Conservation (phyloP, 2,329 filamentous ascomycete genomes). For the Metarhizium brunneum region DNA sequence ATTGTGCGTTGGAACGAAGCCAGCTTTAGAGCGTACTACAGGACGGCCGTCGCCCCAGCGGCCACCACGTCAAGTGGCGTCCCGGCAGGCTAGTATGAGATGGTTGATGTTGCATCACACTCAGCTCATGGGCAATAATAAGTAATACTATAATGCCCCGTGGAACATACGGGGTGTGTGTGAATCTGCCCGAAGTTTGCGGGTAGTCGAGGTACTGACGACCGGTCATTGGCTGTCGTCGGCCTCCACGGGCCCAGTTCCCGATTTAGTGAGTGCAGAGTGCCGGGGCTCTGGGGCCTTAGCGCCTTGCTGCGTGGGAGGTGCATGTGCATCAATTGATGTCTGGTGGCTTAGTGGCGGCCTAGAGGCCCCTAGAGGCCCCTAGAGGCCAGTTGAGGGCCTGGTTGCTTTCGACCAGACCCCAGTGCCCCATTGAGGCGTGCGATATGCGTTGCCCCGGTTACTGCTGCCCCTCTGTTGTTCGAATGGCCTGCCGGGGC, state of each 20-base stretch:
- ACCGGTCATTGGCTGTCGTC: background rate
- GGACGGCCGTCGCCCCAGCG: background rate
- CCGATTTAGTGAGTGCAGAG: no score
- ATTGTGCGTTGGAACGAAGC: conserved; percentile 1
- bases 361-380: background rate
- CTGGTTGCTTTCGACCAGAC: no score
- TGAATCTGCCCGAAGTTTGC: no score
- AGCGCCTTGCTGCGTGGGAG: no score
- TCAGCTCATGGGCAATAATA: background rate
- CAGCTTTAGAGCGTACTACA: background rate
- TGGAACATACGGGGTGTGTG: no score
- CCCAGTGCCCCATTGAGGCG: background rate
- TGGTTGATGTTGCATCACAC: background rate
- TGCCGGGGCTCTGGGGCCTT: conserved; percentile 5
- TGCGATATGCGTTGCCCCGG: conserved; percentile 6
- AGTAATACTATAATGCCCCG: no score
- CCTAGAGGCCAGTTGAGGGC: no score
- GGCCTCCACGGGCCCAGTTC: background rate
- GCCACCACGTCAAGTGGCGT: background rate
- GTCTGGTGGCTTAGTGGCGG: background rate
- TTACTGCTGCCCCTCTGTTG: conserved; percentile 14
- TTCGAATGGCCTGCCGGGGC: background rate
- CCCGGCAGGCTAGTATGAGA: background rate
- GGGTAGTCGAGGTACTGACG: background rate
- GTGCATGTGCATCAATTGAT: no score